These are phyloP conservation scores for Alternaria arbusti DNA, from an alignment of 2,329 filamentous ascomycete species.

Conservation along the genomic window DNA sequence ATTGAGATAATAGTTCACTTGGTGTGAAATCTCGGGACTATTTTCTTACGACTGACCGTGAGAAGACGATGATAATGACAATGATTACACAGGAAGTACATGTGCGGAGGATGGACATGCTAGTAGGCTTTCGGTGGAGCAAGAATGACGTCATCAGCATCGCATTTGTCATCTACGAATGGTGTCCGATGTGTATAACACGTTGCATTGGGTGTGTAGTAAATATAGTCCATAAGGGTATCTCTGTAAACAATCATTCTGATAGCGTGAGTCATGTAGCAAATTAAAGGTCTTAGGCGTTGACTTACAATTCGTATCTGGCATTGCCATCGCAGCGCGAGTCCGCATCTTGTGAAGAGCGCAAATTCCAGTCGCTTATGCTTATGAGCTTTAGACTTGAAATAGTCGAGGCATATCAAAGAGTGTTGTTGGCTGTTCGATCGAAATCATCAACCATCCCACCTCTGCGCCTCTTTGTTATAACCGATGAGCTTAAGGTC, in stretches of 20 bases:
- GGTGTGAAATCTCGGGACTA: background rate
- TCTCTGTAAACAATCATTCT: slow-evolving; percentile 1
- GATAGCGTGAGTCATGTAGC: background rate
- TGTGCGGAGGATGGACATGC: background rate
- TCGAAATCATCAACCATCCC: slow-evolving; percentile 56
- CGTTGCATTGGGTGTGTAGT: background rate
- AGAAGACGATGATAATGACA: background rate
- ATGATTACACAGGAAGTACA: background rate
- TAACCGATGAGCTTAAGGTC: slow-evolving; percentile 69
- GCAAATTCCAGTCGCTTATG: background rate
- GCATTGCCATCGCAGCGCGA: background rate
- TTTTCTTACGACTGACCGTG: background rate
- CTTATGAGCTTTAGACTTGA: background rate
- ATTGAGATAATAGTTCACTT: background rate
- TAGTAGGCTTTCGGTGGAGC: background rate
- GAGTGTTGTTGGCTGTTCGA: background rate
- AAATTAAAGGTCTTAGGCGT: background rate
- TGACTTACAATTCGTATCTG: background rate
- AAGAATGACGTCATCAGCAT: slow-evolving; percentile 7
- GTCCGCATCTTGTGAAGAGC: background rate
- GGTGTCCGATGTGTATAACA: background rate
- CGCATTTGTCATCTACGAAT: background rate
- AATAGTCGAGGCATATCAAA: background rate
- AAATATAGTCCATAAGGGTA: background rate
- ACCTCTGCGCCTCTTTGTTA: slow-evolving; percentile 63